Base-by-base conservation (phyloP, 768 basidiomycete species). In the Wakefieldia striispora region DNA sequence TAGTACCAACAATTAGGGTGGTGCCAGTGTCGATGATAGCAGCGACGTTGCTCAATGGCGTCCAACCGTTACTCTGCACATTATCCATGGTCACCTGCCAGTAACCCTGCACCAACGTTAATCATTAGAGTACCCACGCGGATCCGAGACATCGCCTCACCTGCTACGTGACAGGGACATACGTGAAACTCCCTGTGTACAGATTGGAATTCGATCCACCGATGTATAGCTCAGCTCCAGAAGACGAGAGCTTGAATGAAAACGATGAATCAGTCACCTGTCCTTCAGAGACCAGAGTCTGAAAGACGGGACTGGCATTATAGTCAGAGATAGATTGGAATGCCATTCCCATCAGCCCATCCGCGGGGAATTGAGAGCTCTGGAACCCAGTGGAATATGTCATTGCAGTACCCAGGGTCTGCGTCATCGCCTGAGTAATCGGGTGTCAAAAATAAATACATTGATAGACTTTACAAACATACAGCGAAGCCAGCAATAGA, bases 191-290 rank as follows among this genome's bases (percentile, higher is more conserved):
- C 11, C 75, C 75, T 33, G 59, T 64, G 59, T 70, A 77, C 43
- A 69, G 61, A n/a, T 57, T 47, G 10, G 59, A 36, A 57, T 79
- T 70, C 21, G 64, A 59, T 43, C 76, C 76, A 26, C 78, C 76
- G 23, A 78, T 41, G 58, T 58, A 72, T 36, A 76, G 60, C 55
- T 73, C 67, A 20, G 54, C 74, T 13, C 70, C 71, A 9, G 55
- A 47, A 9, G 59, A 35, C 4, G 75, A 61, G 21, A 80, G 63
- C 59, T 77, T 77, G 63, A 82, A 75, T n/a, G 73, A 69, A 55
- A 81, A 79, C 43, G 67, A 61, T 21, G 72, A 47, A 12, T 67
- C 49, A n/a, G 64, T 54, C 1, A 68, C 61, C 47, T 60, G 40
- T 13, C 63, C 64, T 47, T 80, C 66, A 4, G 56, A 41, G 24